Percentiles rank a stretch among this genome's conserved stretches.
These are phyloP conservation scores for Hebeloma cylindrosporum DNA, from an alignment of 768 basidiomycete species.

Conservation along the genomic window DNA sequence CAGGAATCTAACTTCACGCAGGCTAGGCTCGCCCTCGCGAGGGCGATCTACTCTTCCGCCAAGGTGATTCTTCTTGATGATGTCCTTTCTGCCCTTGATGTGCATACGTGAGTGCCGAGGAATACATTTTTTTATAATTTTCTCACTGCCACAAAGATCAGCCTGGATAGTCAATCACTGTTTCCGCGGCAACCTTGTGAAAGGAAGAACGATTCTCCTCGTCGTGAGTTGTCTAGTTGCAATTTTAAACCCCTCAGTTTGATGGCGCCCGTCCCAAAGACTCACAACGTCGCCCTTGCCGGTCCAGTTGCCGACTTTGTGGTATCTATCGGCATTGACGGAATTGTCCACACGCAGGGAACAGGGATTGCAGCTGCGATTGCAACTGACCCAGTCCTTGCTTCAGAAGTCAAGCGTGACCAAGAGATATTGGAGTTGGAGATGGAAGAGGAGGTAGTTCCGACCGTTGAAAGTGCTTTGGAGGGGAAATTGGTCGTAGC, in stretches of 20 bases:
- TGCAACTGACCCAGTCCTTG: constrained; percentile 36
- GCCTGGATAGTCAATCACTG: too few species aligned
- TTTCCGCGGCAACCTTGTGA: too few species aligned
- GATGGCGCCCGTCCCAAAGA: too few species aligned
- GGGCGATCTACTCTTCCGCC: too few species aligned
- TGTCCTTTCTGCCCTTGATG: too few species aligned
- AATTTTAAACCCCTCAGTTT: too few species aligned
- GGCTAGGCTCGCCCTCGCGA: too few species aligned
- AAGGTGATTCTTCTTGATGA: too few species aligned
- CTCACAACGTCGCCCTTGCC: constrained; percentile 47
- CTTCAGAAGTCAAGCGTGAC: constrained; percentile 24
- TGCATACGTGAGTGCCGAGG: constrained; percentile 19
- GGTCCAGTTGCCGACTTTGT: constrained; percentile 53
- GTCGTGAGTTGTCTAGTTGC: too few species aligned
- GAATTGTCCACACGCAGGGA: constrained; percentile 48
- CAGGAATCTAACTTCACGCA: too few species aligned
- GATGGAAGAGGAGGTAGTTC: constrained; percentile 15
- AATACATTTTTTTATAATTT: not conserved
- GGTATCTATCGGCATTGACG: constrained; percentile 52
- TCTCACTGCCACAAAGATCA: too few species aligned
- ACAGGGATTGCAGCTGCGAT: constrained; percentile 43
- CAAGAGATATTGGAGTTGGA: constrained; percentile 24
- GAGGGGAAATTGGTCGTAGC: constrained; percentile 60
- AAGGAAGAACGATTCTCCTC: too few species aligned
- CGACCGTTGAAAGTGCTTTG: constrained; percentile 14